Base-by-base conservation (phyloP, 176 grass and related monocot genomes). In the Oryza brachyantha region DNA sequence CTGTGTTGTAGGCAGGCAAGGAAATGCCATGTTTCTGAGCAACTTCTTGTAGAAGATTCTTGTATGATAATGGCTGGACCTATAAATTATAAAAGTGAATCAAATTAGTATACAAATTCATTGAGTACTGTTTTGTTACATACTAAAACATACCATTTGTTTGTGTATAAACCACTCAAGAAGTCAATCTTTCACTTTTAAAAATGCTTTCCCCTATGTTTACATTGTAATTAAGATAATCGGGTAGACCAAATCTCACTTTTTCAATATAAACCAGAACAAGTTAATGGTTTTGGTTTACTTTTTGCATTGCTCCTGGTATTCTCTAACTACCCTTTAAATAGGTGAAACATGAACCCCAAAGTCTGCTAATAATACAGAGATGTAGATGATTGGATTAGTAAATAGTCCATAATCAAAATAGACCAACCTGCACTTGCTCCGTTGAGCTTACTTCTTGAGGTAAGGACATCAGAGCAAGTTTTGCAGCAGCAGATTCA, bases 401-500 rank as follows among this genome's bases (percentile, higher is more conserved):
- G 31, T 54, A 52, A 73, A 57, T 45, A 61, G 21, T 46, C 35
- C 46, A 76, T 65, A 71, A 76, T 24, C 1, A 21, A 40, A 64
- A 58, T 61, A 73, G 54, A 84, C 77, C 10, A 29, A 96, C 90
- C 82, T 0, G 61, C 10, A 76, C 74, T 65, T 86, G 61, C 58
- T 82, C 21, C 67, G 73, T 70, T 58, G 60, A 86, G 72, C 57
- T 81, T 89, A 27, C 81, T 69, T 96, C 87, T 86, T 66, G 58
- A 29, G 76, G 70, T 82, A 92, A 90, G 64, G 65, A 90, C 83
- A 84, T 84, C 24, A 97, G 64, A 74, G 94, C 91, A 59, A 88
- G 76, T 79, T 90, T 64, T 76, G 94, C 94, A 84, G 89, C 94
- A 62, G 83, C 77, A 38, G 61, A 31, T 79, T 97, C 91, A 13